phyloP scores from a whole-genome alignment of 768 basidiomycete species.

The Naematelia aurantialba region DNA sequence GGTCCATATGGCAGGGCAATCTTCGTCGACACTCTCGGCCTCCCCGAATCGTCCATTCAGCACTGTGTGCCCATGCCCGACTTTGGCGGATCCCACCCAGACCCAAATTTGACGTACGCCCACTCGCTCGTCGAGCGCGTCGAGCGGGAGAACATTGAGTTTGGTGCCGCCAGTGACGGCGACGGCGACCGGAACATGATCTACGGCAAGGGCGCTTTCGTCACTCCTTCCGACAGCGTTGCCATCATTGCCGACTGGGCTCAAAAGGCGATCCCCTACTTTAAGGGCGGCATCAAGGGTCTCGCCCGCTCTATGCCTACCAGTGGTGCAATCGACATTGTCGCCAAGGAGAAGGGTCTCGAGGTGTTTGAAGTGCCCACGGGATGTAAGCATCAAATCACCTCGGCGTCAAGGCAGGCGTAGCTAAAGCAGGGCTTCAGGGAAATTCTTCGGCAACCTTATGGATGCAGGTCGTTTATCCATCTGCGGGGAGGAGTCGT shows the following conservation, averaged over 20 bases:
- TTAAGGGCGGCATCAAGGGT: slow-evolving; percentile 82
- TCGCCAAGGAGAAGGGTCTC: slow-evolving; percentile 86
- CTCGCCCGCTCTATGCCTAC: slow-evolving; percentile 97
- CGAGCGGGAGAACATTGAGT: slow-evolving; percentile 76
- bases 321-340: slow-evolving; percentile 90
- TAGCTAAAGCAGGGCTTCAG: slow-evolving; percentile 51
- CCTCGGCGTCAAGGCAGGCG: not conserved
- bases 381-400: slow-evolving; percentile 54
- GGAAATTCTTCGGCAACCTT: slow-evolving; percentile 99
- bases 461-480: slow-evolving; percentile 98
- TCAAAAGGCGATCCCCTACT: slow-evolving; percentile 52
- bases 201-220: slow-evolving; percentile 95
- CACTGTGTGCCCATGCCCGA: slow-evolving; percentile 88
- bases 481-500: slow-evolving; percentile 98
- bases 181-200: slow-evolving; percentile 99
- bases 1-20: slow-evolving; percentile 91
- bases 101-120: slow-evolving; percentile 97
- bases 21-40: slow-evolving; percentile 74
- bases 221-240: slow-evolving; percentile 95
- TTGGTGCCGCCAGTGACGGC: slow-evolving; percentile 95
- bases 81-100: slow-evolving; percentile 96
- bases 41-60: slow-evolving; percentile 75
- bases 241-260: slow-evolving; percentile 98
- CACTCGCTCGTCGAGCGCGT: slow-evolving; percentile 88
- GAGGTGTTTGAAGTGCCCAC: slow-evolving; percentile 97